Conservation (phyloP, 2,329 filamentous ascomycete species). For the Nigrograna mackinnonii region DNA sequence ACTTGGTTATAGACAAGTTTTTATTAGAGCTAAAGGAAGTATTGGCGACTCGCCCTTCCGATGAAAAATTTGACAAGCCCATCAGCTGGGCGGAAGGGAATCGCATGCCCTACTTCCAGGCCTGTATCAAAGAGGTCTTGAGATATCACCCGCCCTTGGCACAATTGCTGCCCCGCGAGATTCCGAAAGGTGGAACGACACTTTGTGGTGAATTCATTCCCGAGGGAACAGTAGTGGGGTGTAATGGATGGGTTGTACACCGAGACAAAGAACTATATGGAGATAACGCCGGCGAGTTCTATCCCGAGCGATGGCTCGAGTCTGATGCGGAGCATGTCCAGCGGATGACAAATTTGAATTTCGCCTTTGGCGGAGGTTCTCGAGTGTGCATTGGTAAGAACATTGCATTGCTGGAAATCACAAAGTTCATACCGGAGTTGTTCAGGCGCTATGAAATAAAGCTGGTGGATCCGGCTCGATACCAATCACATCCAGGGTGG, state of each 20-base stretch:
- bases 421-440: conserved; percentile 17
- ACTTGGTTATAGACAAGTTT: no score
- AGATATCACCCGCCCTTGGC: conserved; percentile 48
- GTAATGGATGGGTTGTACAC: not conserved
- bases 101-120: conserved; percentile 44
- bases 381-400: conserved; percentile 19
- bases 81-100: no score
- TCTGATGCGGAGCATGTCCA: not conserved
- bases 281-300: not conserved
- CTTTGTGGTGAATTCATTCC: conserved; percentile 32
- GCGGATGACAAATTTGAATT: not conserved
- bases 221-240: conserved; percentile 5
- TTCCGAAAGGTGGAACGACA: conserved; percentile 39
- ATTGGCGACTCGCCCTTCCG: no score
- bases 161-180: conserved; percentile 41
- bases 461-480: no score
- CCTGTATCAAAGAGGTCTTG: conserved; percentile 48
- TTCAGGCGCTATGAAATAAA: no score
- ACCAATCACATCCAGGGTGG: no score
- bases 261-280: not conserved
- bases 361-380: conserved; percentile 13
- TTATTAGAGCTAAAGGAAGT: no score
- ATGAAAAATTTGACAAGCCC: no score
- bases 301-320: not conserved
- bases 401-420: conserved; percentile 19